Base-by-base conservation (phyloP, 495 filamentous ascomycete genomes). In the Annulohypoxylon nitens region DNA sequence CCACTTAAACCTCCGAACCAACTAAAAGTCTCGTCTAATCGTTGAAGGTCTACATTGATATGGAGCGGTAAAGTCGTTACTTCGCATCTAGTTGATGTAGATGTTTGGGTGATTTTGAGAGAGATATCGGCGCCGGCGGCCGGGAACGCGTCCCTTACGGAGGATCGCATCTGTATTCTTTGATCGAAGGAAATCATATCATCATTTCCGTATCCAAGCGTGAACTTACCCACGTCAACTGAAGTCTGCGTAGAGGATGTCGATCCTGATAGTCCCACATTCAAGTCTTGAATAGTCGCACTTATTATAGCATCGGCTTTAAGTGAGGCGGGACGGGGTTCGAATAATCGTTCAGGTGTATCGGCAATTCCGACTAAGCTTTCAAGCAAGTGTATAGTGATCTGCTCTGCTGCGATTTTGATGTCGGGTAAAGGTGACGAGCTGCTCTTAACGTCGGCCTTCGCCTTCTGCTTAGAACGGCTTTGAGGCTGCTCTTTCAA, bases 1-100 rank as follows among this genome's bases (percentile, higher is more conserved):
- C 93, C 93, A 76, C 95, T 98, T 18, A 99, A 83, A 0, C 97
- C 97, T 14, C 96, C 97, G 76, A 98, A 93, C 86, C 93, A 94
- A 34, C 89, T 88, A 59, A 98, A 88, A 4, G 91, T 92, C 59
- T 97, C 95, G 71, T 99, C 97, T 11, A 98, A 75, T 43, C 87
- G 89, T 69, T 91, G 90, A 10, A 97, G 83, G 80, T 98, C 93
- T 30, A 98, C 77, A 64, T 88, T 87, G 5, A 98, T 66, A 61
- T 91, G 89, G 1, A 98, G 79, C 2, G 95, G 94, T 12, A 96
- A 84, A 2, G 94, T 97, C n/a, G 85, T 87, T n/a, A 97, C 74
- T n/a, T 92, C 88, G 25, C 93, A 78, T 48, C 86, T 85, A n/a
- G 86, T 86, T 4, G 81, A 79, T 0, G 86, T 82, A 5, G 83